These are phyloP conservation scores for Amanita thiersii DNA, from an alignment of 768 basidiomycete genomes.

Conservation along the genomic window DNA sequence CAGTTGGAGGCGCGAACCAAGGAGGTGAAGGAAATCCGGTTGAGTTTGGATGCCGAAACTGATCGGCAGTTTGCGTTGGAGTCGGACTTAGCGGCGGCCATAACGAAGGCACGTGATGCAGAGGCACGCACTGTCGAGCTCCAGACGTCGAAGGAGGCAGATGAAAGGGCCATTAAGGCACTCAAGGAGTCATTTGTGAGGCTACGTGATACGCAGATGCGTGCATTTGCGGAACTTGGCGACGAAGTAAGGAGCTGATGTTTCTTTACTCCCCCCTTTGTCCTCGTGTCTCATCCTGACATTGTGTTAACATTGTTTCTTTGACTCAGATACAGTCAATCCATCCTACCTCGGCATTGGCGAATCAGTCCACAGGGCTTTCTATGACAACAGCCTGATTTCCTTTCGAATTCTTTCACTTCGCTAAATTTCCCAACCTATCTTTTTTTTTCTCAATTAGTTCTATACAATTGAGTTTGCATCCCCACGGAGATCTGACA, in stretches of 20 bases:
- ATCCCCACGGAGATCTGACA: too few species aligned
- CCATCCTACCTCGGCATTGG: neutral
- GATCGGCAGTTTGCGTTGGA: conserved; percentile 12
- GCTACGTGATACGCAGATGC: conserved; percentile 24
- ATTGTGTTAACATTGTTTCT: too few species aligned
- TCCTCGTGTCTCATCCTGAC: conserved; percentile 19
- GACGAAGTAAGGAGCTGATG: conserved; percentile 19
- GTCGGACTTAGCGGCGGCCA: conserved; percentile 13
- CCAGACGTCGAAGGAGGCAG: conserved; percentile 21
- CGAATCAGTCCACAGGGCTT: neutral
- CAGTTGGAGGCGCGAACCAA: conserved; percentile 6
- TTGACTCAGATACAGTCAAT: conserved; percentile 1
- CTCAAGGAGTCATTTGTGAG: conserved; percentile 23
- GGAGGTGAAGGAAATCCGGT: conserved; percentile 11
- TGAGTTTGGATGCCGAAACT: conserved; percentile 12
- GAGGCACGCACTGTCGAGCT: conserved; percentile 26
- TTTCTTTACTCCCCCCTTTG: conserved; percentile 19
- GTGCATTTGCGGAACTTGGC: conserved; percentile 25
- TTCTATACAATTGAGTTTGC: too few species aligned
- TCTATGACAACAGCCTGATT: neutral
- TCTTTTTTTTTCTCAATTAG: neutral
- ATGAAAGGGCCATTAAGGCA: conserved; percentile 25
- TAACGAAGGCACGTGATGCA: conserved; percentile 15
- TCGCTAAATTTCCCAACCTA: neutral
- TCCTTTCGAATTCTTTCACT: too few species aligned